Conservation (phyloP, 2,329 filamentous ascomycete genomes). For the Colletotrichum plurivorum region DNA sequence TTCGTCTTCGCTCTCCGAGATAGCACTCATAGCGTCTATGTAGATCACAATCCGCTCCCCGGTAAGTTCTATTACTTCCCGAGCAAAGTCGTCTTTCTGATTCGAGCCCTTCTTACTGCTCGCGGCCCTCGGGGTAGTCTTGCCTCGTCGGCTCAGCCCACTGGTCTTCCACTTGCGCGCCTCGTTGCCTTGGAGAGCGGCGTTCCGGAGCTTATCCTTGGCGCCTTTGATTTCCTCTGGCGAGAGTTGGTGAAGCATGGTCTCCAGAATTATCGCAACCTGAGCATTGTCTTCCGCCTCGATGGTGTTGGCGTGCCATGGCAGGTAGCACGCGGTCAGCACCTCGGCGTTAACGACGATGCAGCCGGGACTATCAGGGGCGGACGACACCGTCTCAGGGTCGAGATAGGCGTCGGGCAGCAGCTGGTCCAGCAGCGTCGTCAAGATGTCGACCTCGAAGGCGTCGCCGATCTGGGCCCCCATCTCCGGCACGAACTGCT, state of each 20-base stretch:
- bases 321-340: constrained; percentile 73
- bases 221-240: constrained; percentile 51
- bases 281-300: constrained; percentile 79
- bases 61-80: constrained; percentile 60
- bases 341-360: constrained; percentile 61
- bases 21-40: constrained; percentile 34
- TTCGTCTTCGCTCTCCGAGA: not conserved
- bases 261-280: constrained; percentile 78
- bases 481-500: constrained; percentile 61
- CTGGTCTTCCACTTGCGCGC: constrained; percentile 64
- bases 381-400: constrained; percentile 54
- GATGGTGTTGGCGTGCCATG: constrained; percentile 73
- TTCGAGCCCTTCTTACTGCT: too few species aligned
- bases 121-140: too few species aligned
- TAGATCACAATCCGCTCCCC: constrained; percentile 55
- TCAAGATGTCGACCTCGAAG: constrained; percentile 35
- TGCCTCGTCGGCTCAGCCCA: too few species aligned
- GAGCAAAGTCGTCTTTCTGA: constrained; percentile 58
- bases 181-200: constrained; percentile 61
- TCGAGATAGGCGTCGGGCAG: constrained; percentile 57
- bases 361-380: constrained; percentile 51
- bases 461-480: constrained; percentile 17
- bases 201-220: constrained; percentile 52
- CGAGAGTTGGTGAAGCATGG: constrained; percentile 70
- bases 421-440: constrained; percentile 59